Evolutionary conservation across 176 grass and related monocot genomes (phyloP), one percentile per base, ranked within the genome.

Genomic region (Typha latifolia): DNA sequence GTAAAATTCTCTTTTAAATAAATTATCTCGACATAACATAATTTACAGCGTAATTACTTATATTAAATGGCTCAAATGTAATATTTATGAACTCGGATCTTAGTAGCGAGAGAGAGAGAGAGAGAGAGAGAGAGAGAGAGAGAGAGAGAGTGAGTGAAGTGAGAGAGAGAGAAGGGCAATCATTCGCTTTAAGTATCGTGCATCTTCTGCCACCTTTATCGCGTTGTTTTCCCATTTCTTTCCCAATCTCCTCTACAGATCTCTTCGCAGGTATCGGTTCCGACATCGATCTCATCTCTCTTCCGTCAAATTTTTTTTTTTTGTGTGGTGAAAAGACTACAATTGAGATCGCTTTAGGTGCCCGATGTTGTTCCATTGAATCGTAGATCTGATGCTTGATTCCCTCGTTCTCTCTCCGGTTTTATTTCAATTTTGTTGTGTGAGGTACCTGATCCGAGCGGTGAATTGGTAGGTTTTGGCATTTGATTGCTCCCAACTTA

Each of bases 131-230:
- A 22, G 18, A 14, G 29, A 52, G 55, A 48, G 57, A 24, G 59
- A n/a, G n/a, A n/a, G n/a, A n/a, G n/a, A 9, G 27, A 63, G 71
- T 34, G 68, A 79, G 49, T 53, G 52, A 51, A 2, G 18, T 49
- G 37, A 61, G 29, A 70, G 66, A 64, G 77, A 72, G 62, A 62
- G 53, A 49, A 66, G 62, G 66, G 67, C 77, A 72, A 80, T 80
- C 49, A 80, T 80, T 61, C 49, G 47, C 57, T 80, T 73, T 73
- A 66, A 79, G 69, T 71, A 72, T 72, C 69, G 61, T 61, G 27
- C 29, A 73, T 24, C 69, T 48, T 72, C 72, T 67, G 77, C 69
- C 77, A 80, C 69, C 69, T 72, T 69, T 57, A 80, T 80, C 69
- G 77, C 64, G 77, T 64, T 80, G 69, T 66, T 62, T 27, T 19